Evolutionary conservation across 1,139 yeast species (phyloP), one percentile per base, ranked within the genome.

Genomic region (Pichia sp.): DNA sequence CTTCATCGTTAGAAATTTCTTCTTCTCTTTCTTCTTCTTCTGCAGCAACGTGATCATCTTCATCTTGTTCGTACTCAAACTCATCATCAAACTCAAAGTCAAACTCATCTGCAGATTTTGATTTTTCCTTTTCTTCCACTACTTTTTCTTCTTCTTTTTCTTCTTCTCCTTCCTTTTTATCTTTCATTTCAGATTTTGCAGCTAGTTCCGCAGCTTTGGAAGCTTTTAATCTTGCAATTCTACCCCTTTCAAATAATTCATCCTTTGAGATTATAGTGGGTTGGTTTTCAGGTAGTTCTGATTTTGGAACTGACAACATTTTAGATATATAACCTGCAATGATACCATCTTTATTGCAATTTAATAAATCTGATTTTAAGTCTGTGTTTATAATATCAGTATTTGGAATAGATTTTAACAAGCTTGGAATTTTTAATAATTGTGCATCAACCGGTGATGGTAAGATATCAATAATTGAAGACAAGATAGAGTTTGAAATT

Each of bases 391-490:
- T 66, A n/a, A 70, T 55, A 12, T 71, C 74, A 11, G 71, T 68
- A 32, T 77, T 73, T 0, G 83, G 82, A 0, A 82, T 72, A 15
- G 77, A 68, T 6, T 78, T 78, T 41, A 92, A 64, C 34, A 94
- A 77, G 26, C 77, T 76, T 15, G 82, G 83, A 53, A 87, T 76
- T 57, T 97, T 77, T 40, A 74, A 79, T 22, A 66, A 66, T 64
- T 94, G 99, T 0, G 97, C 86, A 1, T 65, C 71, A 4, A 74
- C 59, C 1, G 98, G 98, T 15, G 95, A 84, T 0, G 97, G 97
- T 44, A 94, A 66, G 53, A 79, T 79, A 50, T 88, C 95, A 40
- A 90, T 84, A 3, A 92, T 96, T 3, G 95, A 80, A 12, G 94
- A 76, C 36, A 92, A 68, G 22, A 92, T 77, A 0, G 97, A 88